Evolutionary conservation across 1,284 basidiomycete genomes (phyloP).

Genomic region (Anthracocystis setariae): DNA sequence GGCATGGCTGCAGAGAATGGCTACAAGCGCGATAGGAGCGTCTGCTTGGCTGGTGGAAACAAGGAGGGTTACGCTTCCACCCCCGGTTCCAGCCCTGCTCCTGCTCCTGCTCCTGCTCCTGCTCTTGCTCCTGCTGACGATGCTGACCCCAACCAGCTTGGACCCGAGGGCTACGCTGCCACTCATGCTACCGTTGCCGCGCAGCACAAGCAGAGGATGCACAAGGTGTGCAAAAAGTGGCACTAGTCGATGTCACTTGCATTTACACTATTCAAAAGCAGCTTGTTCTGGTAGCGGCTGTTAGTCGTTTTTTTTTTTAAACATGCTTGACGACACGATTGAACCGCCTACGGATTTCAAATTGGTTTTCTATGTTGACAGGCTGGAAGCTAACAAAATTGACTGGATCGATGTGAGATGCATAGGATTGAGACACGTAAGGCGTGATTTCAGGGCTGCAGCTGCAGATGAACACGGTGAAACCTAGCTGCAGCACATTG

Average conservation of each 20-base stretch:
- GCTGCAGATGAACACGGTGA: too few relatives aligned
- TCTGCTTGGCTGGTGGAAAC: slow-evolving; percentile 25
- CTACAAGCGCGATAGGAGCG: slow-evolving; percentile 42
- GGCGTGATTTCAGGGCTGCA: too few relatives aligned
- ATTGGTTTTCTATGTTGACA: too few relatives aligned
- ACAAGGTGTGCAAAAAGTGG: slow-evolving; percentile 9
- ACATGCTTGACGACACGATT: too few relatives aligned
- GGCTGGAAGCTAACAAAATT: too few relatives aligned
- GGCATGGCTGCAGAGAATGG: slow-evolving; percentile 13
- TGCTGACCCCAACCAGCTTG: not conserved
- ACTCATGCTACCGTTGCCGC: not conserved
- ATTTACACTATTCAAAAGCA: not conserved
- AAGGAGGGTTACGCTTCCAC: slow-evolving; percentile 2
- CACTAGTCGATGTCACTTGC: not conserved
- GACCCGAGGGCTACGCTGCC: not conserved
- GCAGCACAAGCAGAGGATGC: slow-evolving; percentile 11
- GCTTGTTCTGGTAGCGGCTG: too few relatives aligned
- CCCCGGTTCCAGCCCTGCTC: slow-evolving; percentile 1
- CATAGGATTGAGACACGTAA: too few relatives aligned
- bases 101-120: slow-evolving; percentile 1
- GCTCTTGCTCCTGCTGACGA: not conserved
- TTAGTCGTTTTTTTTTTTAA: too few relatives aligned
- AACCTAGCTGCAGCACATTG: too few relatives aligned
- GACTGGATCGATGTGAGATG: too few relatives aligned
- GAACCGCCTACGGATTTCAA: too few relatives aligned